Conservation (phyloP, 2,329 filamentous ascomycete species). For the Botrytis sinoallii region DNA sequence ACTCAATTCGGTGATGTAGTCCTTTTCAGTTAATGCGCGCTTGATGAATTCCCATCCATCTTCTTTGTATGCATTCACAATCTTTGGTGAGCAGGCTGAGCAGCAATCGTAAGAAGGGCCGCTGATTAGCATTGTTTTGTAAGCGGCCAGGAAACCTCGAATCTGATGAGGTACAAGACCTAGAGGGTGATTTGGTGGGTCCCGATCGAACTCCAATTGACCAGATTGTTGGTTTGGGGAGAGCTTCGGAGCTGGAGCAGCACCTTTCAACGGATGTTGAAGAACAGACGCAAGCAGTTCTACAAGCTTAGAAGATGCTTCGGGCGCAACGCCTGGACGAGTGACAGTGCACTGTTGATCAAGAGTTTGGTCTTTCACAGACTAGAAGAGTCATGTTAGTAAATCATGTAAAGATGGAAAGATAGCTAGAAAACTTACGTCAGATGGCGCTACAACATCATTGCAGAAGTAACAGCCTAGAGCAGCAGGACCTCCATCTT, state of each 20-base stretch:
- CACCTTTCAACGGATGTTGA: slow-evolving; percentile 74
- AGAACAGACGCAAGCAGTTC: slow-evolving; percentile 84
- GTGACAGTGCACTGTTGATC: slow-evolving; percentile 99
- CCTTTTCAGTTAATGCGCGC: slow-evolving; percentile 68
- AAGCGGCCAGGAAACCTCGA: slow-evolving; percentile 71
- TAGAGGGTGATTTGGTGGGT: slow-evolving; percentile 57
- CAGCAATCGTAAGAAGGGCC: slow-evolving; percentile 77
- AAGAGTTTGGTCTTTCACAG: slow-evolving; percentile 88
- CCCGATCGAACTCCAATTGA: slow-evolving; percentile 47
- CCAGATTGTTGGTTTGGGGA: slow-evolving; percentile 38
- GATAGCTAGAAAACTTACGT: slow-evolving; percentile 58
- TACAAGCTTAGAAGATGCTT: slow-evolving; percentile 86
- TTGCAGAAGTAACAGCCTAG: slow-evolving; percentile 98
- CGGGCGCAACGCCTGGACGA: slow-evolving; percentile 84
- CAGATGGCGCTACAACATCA: slow-evolving; percentile 89
- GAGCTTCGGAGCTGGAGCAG: slow-evolving; percentile 54
- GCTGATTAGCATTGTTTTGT: slow-evolving; percentile 69
- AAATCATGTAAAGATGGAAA: not conserved
- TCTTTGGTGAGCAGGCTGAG: slow-evolving; percentile 71
- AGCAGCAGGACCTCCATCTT: slow-evolving; percentile 56
- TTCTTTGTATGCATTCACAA: slow-evolving; percentile 63
- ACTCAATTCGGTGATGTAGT: slow-evolving; percentile 75
- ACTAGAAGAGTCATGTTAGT: slow-evolving; percentile 51
- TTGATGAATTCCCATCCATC: slow-evolving; percentile 77
- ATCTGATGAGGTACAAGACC: slow-evolving; percentile 77